phyloP scores from a whole-genome alignment of 192 early-diverging fungal species.

The Podochytrium sp. region DNA sequence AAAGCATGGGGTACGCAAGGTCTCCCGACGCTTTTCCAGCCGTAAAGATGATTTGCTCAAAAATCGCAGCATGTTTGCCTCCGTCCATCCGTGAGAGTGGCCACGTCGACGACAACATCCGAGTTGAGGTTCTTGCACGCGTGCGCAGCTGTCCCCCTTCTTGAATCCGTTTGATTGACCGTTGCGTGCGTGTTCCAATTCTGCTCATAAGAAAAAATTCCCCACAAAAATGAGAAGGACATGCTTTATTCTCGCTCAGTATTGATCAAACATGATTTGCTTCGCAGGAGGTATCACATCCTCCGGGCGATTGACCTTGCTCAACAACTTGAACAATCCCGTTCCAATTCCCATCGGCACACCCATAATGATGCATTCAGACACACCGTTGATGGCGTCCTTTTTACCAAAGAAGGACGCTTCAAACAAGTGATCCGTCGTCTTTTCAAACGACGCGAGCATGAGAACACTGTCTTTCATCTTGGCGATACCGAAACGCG shows the following conservation, averaged over 20 bases:
- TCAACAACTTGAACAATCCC: slow-evolving; percentile 90
- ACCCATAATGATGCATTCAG: slow-evolving; percentile 99
- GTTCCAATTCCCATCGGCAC: slow-evolving; percentile 96
- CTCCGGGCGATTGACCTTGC: slow-evolving; percentile 7
- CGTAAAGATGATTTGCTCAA: slow-evolving; percentile 41
- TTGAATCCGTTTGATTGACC: too few species aligned
- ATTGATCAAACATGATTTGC: slow-evolving; percentile 32
- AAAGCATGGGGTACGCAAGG: slow-evolving; percentile 46
- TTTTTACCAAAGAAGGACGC: slow-evolving; percentile 93
- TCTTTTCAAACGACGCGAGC: slow-evolving; percentile 99
- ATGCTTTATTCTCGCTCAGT: not conserved
- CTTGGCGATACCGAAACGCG: slow-evolving; percentile 98
- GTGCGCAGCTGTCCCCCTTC: slow-evolving; percentile 54
- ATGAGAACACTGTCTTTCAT: slow-evolving; percentile 99
- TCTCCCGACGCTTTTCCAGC: slow-evolving; percentile 48
- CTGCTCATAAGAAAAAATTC: too few species aligned
- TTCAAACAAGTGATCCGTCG: slow-evolving; percentile 98
- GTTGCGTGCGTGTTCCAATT: too few species aligned
- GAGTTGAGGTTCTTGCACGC: slow-evolving; percentile 48
- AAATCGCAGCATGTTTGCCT: slow-evolving; percentile 38
- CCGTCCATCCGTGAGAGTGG: slow-evolving; percentile 60
- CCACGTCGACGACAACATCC: slow-evolving; percentile 55
- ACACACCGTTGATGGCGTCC: slow-evolving; percentile 94
- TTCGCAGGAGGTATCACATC: slow-evolving; percentile 18
- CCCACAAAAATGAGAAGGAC: too few species aligned